Base-by-base conservation (phyloP, 2,329 filamentous ascomycete species). In the Escovopsis sp. region DNA sequence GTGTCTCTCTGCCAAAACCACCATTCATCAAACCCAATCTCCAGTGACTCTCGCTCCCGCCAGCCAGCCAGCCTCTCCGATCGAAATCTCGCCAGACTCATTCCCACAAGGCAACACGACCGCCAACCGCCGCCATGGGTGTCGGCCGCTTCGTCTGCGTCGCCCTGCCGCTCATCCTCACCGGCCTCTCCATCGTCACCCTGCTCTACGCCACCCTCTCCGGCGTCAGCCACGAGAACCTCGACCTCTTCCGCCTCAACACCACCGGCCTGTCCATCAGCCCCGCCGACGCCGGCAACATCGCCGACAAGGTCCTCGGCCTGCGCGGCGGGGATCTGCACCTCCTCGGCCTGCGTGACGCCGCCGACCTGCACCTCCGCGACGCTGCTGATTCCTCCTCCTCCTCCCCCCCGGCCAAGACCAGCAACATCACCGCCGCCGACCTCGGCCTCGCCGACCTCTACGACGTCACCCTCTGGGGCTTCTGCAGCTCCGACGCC, bases 381-480 rank as follows among this genome's bases (percentile, higher is more conserved):
- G 19, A 23, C 9, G 26, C 26, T 9, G 6, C 6, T 9, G 28
- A 30, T 3, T 11, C 28, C 7, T 8, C 28, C 28, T 8, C 7
- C 28, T 30, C 28, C 28, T 4, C 28, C 28, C 7, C 28, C 28
- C n/a, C n/a, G n/a, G 39, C 40, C 39, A 51, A 55, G 47, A 53
- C 48, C 49, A 58, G 51, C 50, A 77, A 75, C 61, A 68, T 80
- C 54, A 77, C 72, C 4, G 75, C 74, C 7, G 50, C 58, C 1
- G 63, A 74, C 23, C 68, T 85, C 36, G 69, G 73, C 43, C 72
- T 94, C 45, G 75, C 72, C 54, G 77, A 89, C 57, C 70, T 78
- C 55, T 96, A 95, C 73, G 74, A 83, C 47, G 70, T 96, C 57
- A 77, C 75, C 56, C 71, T 96, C 33, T 94, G 85, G 83, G 83